Conservation (phyloP, 352 stramenopile species). For the Phytophthora meadii region DNA sequence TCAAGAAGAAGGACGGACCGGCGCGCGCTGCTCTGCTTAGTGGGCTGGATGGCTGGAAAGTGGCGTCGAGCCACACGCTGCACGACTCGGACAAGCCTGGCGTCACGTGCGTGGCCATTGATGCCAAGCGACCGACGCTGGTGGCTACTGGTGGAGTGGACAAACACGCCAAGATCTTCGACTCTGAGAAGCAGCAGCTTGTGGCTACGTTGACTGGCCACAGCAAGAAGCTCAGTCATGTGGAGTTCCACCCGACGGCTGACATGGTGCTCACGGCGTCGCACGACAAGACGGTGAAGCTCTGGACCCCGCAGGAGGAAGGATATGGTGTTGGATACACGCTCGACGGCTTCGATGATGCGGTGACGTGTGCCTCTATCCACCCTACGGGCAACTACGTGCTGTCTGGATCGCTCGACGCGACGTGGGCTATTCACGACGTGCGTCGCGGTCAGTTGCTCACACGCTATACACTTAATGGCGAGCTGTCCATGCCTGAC, state of each 20-base stretch:
- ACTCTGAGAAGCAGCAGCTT: constrained; percentile 77
- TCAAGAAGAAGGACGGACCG: constrained; percentile 73
- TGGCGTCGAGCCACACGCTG: constrained; percentile 66
- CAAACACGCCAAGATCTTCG: constrained; percentile 84
- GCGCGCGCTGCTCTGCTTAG: constrained; percentile 48
- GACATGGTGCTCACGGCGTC: constrained; percentile 76
- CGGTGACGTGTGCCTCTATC: constrained; percentile 71
- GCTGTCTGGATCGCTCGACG: constrained; percentile 78
- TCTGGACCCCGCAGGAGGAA: constrained; percentile 63
- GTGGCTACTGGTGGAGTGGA: constrained; percentile 85
- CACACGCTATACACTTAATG: constrained; percentile 53
- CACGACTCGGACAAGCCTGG: constrained; percentile 80
- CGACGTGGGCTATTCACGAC: constrained; percentile 88
- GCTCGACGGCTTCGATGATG: constrained; percentile 65
- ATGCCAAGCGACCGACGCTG: constrained; percentile 51
- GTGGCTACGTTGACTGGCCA: constrained; percentile 82
- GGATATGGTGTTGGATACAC: constrained; percentile 67
- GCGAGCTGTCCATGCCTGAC: constrained; percentile 46
- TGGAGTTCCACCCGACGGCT: constrained; percentile 76
- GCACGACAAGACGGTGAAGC: constrained; percentile 85
- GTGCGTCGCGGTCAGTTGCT: constrained; percentile 66
- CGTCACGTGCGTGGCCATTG: constrained; percentile 65
- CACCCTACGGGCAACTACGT: constrained; percentile 88
- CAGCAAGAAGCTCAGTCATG: constrained; percentile 84
- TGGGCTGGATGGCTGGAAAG: constrained; percentile 38